Conservation (phyloP, 148 eudicot genomes). For the Mesembryanthemum crystallinum region DNA sequence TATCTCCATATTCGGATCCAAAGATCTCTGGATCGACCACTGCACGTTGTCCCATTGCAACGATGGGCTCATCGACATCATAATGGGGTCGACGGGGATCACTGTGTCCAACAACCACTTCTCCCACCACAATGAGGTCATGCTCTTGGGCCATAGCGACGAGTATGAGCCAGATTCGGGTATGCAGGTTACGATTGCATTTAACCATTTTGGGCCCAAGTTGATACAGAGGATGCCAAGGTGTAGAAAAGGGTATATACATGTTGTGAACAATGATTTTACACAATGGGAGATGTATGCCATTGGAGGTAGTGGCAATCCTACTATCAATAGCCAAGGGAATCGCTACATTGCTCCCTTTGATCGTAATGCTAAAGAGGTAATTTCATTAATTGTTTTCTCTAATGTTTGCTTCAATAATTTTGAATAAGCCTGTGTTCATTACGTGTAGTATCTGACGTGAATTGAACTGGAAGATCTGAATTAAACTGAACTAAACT, state of each 20-base stretch:
- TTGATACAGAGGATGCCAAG: slow-evolving; percentile 94
- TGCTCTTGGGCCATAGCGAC: slow-evolving; percentile 82
- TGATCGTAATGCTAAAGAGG: slow-evolving; percentile 86
- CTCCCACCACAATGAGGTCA: slow-evolving; percentile 88
- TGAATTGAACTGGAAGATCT: too few species aligned
- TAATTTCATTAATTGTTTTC: slow-evolving; percentile 12
- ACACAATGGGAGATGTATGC: slow-evolving; percentile 99
- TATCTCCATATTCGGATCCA: slow-evolving; percentile 74
- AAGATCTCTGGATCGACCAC: slow-evolving; percentile 85
- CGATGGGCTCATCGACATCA: slow-evolving; percentile 75
- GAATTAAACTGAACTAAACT: too few species aligned
- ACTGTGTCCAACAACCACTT: slow-evolving; percentile 78
- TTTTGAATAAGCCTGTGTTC: too few species aligned
- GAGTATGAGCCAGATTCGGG: slow-evolving; percentile 67
- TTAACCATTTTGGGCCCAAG: slow-evolving; percentile 79
- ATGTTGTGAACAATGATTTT: slow-evolving; percentile 88
- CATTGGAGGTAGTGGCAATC: slow-evolving; percentile 90
- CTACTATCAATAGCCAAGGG: slow-evolving; percentile 95
- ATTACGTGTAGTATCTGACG: too few species aligned
- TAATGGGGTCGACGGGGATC: slow-evolving; percentile 85
- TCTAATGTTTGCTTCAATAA: too few species aligned
- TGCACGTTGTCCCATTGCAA: slow-evolving; percentile 77
- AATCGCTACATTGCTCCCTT: slow-evolving; percentile 86
- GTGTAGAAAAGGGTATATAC: slow-evolving; percentile 87
- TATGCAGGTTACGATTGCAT: slow-evolving; percentile 88